Base-by-base conservation (phyloP, 352 stramenopile species). In the Globisporangium cystogenes region DNA sequence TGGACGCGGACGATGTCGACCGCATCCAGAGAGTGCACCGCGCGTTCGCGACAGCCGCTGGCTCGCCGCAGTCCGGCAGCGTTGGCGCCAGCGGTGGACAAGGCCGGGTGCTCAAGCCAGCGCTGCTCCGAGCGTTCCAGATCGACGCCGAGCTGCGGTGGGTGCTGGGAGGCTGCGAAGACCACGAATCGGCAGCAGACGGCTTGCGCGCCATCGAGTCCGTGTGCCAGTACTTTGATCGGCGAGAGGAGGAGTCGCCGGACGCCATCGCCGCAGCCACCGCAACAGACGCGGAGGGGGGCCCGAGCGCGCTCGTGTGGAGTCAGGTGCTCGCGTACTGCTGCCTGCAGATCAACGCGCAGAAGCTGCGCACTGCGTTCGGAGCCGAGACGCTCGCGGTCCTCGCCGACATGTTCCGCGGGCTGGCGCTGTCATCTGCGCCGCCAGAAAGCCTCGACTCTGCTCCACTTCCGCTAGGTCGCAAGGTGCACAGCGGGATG, bases 291-390 rank as follows among this genome's bases (percentile, higher is more conserved):
- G 5, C 7, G 15, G 31, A 27, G 12, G 29, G 23, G 12, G 29
- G 23, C 50, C 1, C 21, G 24, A 59, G 23, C 14, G 11, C 18
- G 6, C 10, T 59, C 33, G 16, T 60, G 3, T 80, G 68, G 74
- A 75, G 64, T 20, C 53, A 81, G 31, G 37, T 81, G 23, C 51
- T 81, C 3, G 41, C 59, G 48, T 68, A 67, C 39, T 70, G 64
- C 24, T 77, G 67, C 37, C 57, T 60, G 37, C 44, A 62, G 35
- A 57, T 75, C 36, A 73, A 81, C 23, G 41, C 48, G 1, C 39
- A 65, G 1, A 66, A 67, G 47, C 57, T 80, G 16, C 40, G 53
- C 29, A 55, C 48, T 31, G 36, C 46, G 14, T 65, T 68, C 50
- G 67, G 70, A 18, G 35, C 7, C 40, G 48, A 65, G 11, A 27